Base-by-base conservation (phyloP, 345 rosid species). In the Iberis pinnata region DNA sequence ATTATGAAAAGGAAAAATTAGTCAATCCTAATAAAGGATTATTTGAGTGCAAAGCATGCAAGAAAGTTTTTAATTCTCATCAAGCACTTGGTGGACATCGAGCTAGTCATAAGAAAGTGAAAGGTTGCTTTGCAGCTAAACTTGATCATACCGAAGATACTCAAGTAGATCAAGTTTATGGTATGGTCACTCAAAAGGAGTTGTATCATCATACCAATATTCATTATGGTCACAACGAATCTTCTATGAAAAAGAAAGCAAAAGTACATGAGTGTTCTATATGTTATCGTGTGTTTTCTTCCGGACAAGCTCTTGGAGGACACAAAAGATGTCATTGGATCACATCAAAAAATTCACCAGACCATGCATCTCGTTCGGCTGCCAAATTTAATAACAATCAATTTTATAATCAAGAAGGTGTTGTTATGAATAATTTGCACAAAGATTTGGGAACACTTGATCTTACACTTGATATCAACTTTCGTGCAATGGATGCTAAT, bases 51-150 rank as follows among this genome's bases (percentile, higher is more conserved):
- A 85, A 85, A 65, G 95, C 95, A 8, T 88, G 97, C 70, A 88
- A 82, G 62, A 88, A 80, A 64, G 89, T 85, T 20, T 88, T 88
- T 72, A 88, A 75, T 67, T 88, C 97, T 11, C 97, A 88, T 61
- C 97, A 88, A 70, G 97, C 97, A 11, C 68, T 88, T 32, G 97
- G 97, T 7, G 97, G 97, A 31, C 97, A 88, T 41, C 71, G 97
- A 66, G 97, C 97, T 1, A 88, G 97, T 69, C 97, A 88, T 72
- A 85, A 88, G 65, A 88, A 88, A 49, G 97, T 88, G 19, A 85
- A 82, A 73, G 97, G 97, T 16, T 88, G 97, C 44, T 88, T 80
- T 60, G 97, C 97, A 9, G 84, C 95, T 0, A 61, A 84, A 60
- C 58, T 71, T 18, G 84, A 80, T 52, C 71, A 65, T 1, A 53